A percentile compares a stretch with the other conserved stretches of the same genome.
Evolutionary conservation across 148 eudicot species (phyloP).

Genomic region (Beta vulgaris): DNA sequence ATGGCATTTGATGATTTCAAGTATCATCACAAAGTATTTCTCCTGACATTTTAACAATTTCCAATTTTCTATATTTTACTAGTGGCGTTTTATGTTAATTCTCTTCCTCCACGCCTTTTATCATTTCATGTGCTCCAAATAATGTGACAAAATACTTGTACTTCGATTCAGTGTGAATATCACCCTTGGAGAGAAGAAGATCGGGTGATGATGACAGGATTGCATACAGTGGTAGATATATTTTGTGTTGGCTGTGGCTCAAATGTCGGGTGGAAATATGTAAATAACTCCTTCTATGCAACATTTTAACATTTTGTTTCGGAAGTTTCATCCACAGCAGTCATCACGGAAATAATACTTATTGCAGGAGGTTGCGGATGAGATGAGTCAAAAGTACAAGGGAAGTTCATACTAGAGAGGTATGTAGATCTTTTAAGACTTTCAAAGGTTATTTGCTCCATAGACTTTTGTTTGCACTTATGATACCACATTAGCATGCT

Average conservation of each 20-base stretch:
- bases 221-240: conserved; percentile 79
- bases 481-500: neutral
- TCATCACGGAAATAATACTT: neutral
- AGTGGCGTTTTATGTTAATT: neutral
- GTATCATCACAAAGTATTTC: neutral
- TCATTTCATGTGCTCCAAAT: neutral
- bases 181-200: conserved; percentile 66
- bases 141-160: neutral
- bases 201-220: conserved; percentile 77
- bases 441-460: neutral
- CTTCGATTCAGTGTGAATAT: conserved; percentile 60
- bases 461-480: conserved; percentile 9
- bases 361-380: conserved; percentile 69
- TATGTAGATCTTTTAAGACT: conserved; percentile 2
- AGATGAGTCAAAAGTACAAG: conserved; percentile 70
- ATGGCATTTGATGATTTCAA: neutral
- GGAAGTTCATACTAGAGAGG: conserved; percentile 32
- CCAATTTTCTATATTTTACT: neutral
- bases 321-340: conserved; percentile 7
- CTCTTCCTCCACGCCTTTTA: neutral
- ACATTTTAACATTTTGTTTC: neutral
- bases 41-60: neutral
- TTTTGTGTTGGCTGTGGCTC: conserved; percentile 83
- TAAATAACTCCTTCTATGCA: conserved; percentile 25
- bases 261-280: conserved; percentile 93